Evolutionary conservation across 345 rosid genomes (phyloP).

Genomic region (Eucalyptus pumila): DNA sequence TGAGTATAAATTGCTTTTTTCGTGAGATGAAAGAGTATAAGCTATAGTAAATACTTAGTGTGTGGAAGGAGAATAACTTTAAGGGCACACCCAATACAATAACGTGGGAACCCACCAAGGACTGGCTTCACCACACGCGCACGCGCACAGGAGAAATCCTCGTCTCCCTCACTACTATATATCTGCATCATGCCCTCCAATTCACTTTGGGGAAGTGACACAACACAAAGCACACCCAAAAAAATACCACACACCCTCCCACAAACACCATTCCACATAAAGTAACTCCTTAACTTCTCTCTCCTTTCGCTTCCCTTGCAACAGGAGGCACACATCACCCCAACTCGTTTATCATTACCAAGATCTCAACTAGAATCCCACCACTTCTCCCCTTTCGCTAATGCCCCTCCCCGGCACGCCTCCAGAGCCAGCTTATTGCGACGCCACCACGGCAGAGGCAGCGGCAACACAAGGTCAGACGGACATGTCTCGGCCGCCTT

Average conservation of each 20-base stretch:
- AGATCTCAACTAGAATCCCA: neutral
- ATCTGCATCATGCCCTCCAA: constrained; percentile 39
- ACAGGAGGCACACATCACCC: neutral
- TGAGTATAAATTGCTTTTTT: neutral
- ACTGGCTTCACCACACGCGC: neutral
- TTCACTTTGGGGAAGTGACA: constrained; percentile 27
- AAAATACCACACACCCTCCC: neutral
- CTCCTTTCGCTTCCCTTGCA: neutral
- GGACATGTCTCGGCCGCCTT: neutral
- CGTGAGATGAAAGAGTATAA: neutral
- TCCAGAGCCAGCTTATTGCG: constrained; percentile 33
- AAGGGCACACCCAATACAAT: neutral
- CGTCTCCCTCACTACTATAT: neutral
- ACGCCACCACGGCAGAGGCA: neutral
- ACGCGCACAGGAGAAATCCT: constrained; percentile 6
- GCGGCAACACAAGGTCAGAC: neutral
- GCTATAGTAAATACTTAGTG: neutral
- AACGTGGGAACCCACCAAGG: constrained; percentile 32
- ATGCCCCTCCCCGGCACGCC: constrained; percentile 33
- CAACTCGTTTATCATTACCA: neutral
- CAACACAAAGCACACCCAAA: neutral
- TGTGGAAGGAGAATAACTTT: constrained; percentile 8
- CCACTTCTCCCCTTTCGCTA: neutral
- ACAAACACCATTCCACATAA: neutral
- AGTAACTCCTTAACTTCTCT: constrained; percentile 14